Evolutionary conservation across 2,329 filamentous ascomycete genomes (phyloP).

Genomic region (Fusarium decemcellulare): DNA sequence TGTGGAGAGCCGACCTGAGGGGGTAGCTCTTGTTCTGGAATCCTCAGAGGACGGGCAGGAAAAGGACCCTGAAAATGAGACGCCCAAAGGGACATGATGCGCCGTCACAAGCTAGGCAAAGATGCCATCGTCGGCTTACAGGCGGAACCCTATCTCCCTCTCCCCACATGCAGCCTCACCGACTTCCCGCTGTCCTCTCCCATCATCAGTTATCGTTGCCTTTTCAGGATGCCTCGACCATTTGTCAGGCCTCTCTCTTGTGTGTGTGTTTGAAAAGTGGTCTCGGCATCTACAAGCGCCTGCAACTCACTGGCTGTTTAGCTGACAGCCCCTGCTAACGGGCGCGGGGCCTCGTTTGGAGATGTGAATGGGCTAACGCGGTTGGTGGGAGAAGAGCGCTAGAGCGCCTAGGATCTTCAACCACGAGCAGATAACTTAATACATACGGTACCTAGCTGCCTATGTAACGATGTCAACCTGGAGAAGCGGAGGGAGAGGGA

Average conservation of each 20-base stretch:
- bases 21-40: neutral
- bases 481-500: conserved; percentile 19
- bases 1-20: neutral
- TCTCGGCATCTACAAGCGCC: conserved; percentile 32
- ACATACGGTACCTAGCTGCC: no score
- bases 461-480: neutral
- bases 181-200: neutral
- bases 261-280: neutral
- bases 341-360: conserved; percentile 16
- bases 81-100: conserved; percentile 6
- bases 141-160: conserved; percentile 25
- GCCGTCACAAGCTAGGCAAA: neutral
- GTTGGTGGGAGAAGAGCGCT: conserved; percentile 2
- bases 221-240: conserved; percentile 2
- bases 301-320: conserved; percentile 26
- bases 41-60: neutral
- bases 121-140: conserved; percentile 3
- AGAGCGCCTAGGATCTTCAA: neutral
- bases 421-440: no score
- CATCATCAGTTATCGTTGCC: neutral
- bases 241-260: conserved; percentile 16
- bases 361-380: neutral
- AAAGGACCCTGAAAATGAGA: conserved; percentile 24
- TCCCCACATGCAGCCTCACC: no score
- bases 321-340: neutral